A percentile compares a stretch with the other conserved stretches of the same genome.
phyloP scores from a whole-genome alignment of 2,329 filamentous ascomycete genomes.

The Colletotrichum filicis region DNA sequence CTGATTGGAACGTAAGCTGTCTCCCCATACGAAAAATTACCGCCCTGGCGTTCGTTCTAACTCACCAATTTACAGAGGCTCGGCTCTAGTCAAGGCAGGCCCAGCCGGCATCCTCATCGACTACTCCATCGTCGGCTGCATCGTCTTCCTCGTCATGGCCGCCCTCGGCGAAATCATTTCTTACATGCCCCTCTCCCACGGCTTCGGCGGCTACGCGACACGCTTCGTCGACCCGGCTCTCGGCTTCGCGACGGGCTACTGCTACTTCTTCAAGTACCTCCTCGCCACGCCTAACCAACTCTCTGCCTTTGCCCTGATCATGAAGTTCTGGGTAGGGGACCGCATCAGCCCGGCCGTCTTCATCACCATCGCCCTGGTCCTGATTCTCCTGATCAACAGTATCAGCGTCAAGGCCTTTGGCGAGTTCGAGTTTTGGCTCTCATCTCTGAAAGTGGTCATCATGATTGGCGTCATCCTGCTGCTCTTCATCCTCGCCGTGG shows the following conservation, averaged over 20 bases:
- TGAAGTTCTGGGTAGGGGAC: constrained; percentile 28
- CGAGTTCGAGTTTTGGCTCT: constrained; percentile 56
- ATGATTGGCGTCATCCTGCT: constrained; percentile 52
- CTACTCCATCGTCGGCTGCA: constrained; percentile 54
- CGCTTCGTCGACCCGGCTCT: constrained; percentile 65
- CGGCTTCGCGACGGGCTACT: constrained; percentile 26
- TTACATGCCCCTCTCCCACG: constrained; percentile 43
- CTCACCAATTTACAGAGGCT: constrained; percentile 43
- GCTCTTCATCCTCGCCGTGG: constrained; percentile 51
- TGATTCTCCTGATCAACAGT: constrained; percentile 56
- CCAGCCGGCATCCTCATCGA: constrained; percentile 51
- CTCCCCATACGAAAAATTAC: not conserved
- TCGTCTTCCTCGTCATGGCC: constrained; percentile 67
- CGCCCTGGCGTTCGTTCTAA: not conserved
- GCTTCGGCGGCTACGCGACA: constrained; percentile 73
- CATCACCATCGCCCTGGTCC: constrained; percentile 28
- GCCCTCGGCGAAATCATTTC: constrained; percentile 48
- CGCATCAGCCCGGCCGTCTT: constrained; percentile 28
- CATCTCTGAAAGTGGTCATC: constrained; percentile 55
- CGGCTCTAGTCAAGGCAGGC: constrained; percentile 59
- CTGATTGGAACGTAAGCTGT: constrained; percentile 57
- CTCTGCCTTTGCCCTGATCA: constrained; percentile 48
- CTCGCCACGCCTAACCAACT: constrained; percentile 49
- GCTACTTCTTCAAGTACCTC: constrained; percentile 29
- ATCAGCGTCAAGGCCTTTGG: constrained; percentile 50